These are phyloP conservation scores for Pseudopithomyces maydicus DNA, from an alignment of 2,329 filamentous ascomycete species.

Conservation along the genomic window DNA sequence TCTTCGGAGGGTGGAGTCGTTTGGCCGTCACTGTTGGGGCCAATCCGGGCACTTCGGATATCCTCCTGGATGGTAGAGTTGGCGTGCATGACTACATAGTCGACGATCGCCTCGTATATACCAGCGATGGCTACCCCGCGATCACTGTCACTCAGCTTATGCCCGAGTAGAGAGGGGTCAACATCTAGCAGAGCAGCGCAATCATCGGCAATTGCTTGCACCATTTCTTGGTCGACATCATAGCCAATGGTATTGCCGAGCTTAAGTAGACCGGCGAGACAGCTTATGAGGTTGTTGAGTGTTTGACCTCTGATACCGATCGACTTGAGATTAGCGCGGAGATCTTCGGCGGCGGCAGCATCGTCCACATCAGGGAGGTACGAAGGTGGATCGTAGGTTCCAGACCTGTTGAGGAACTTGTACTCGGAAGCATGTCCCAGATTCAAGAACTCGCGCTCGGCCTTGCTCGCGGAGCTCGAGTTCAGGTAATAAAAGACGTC, in stretches of 20 bases:
- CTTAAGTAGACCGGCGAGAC: conserved; percentile 84
- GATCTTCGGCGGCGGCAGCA: conserved; percentile 89
- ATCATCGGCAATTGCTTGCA: conserved; percentile 89
- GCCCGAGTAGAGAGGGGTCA: conserved; percentile 79
- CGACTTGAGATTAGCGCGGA: conserved; percentile 81
- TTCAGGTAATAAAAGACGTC: conserved; percentile 98
- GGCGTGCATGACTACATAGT: conserved; percentile 89
- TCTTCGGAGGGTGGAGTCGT: conserved; percentile 74
- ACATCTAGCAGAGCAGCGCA: conserved; percentile 84
- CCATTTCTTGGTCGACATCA: conserved; percentile 77
- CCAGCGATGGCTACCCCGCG: conserved; percentile 81
- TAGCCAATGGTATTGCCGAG: conserved; percentile 90
- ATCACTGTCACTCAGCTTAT: conserved; percentile 82
- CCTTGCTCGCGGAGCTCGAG: conserved; percentile 84
- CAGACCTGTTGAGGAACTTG: conserved; percentile 77
- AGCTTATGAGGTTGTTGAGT: conserved; percentile 82
- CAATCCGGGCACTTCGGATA: conserved; percentile 68
- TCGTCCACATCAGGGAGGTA: conserved; percentile 95
- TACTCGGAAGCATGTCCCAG: conserved; percentile 80
- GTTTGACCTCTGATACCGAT: conserved; percentile 91
- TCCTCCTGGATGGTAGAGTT: conserved; percentile 83
- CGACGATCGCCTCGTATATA: conserved; percentile 90
- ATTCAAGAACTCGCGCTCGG: conserved; percentile 86
- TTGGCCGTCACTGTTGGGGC: conserved; percentile 64
- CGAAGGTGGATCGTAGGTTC: conserved; percentile 81